These are phyloP conservation scores for Oryza meyeriana DNA, from an alignment of 176 grass and related monocot genomes.

Conservation along the genomic window DNA sequence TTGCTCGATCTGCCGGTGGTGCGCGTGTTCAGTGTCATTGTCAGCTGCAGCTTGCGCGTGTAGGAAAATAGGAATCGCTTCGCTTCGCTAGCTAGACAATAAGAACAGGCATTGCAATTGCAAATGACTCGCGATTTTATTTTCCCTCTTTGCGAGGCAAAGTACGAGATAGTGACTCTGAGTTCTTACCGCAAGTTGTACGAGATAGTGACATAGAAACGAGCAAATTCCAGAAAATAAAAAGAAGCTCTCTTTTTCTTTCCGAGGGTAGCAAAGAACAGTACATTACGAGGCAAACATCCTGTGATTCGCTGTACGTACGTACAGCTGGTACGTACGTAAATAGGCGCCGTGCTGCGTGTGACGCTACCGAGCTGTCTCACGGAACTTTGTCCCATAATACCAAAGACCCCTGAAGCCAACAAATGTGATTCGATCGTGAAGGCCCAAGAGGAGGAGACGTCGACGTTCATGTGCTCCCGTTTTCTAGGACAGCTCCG, in stretches of 20 bases:
- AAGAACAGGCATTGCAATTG: too few species aligned
- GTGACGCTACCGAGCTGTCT: conserved; percentile 2
- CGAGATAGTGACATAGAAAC: too few species aligned
- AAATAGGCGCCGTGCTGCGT: conserved; percentile 9
- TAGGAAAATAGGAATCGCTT: too few species aligned
- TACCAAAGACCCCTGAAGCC: background rate
- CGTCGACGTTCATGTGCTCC: conserved; percentile 14
- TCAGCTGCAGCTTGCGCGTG: background rate
- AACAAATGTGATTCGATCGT: background rate
- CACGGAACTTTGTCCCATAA: background rate
- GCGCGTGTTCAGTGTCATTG: too few species aligned
- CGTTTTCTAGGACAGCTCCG: background rate
- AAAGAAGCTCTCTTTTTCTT: too few species aligned
- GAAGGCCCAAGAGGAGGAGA: background rate
- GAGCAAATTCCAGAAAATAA: too few species aligned
- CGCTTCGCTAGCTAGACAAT: too few species aligned
- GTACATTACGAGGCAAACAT: background rate
- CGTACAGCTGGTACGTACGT: background rate
- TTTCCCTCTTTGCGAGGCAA: background rate
- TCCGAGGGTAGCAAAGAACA: too few species aligned
- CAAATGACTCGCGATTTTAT: too few species aligned
- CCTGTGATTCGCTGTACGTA: background rate
- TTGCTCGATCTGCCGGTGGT: too few species aligned
- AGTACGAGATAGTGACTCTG: too few species aligned
- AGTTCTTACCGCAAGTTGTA: too few species aligned